These are phyloP conservation scores for Dryadomyces quercus-mongolicae DNA, from an alignment of 2,329 filamentous ascomycete genomes.

Conservation along the genomic window DNA sequence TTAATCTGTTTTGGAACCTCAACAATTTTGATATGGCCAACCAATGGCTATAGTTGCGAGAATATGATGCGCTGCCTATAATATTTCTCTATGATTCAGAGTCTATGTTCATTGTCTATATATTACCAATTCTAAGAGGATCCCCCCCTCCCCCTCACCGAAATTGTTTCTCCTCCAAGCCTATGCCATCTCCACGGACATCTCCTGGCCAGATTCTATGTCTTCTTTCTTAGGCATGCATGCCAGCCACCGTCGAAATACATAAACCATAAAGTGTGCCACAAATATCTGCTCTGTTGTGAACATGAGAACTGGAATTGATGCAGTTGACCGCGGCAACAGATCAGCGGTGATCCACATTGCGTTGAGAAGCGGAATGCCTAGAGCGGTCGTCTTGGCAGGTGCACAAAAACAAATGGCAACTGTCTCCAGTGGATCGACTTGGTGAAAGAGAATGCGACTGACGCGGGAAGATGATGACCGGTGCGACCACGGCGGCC, in stretches of 20 bases:
- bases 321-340: slow-evolving; percentile 41
- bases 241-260: slow-evolving; percentile 20
- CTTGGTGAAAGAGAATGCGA: slow-evolving; percentile 18
- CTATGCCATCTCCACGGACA: not conserved
- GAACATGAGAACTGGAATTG: slow-evolving; percentile 34
- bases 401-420: slow-evolving; percentile 64
- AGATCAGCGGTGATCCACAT: slow-evolving; percentile 45
- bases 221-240: not conserved
- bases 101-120: too few species aligned
- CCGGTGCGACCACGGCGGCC: slow-evolving; percentile 24
- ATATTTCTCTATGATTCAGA: too few species aligned
- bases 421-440: slow-evolving; percentile 34
- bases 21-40: not conserved
- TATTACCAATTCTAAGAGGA: too few species aligned
- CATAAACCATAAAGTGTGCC: slow-evolving; percentile 31
- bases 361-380: slow-evolving; percentile 54
- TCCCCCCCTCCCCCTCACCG: too few species aligned
- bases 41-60: not conserved
- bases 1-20: not conserved
- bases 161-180: too few species aligned
- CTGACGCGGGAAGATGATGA: not conserved
- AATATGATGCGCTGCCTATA: not conserved
- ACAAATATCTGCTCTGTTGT: slow-evolving; percentile 7
- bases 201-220: not conserved
- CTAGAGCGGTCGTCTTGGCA: slow-evolving; percentile 59